Evolutionary conservation across 2,329 filamentous ascomycete genomes (phyloP).

Genomic region (Exserohilum turcica): DNA sequence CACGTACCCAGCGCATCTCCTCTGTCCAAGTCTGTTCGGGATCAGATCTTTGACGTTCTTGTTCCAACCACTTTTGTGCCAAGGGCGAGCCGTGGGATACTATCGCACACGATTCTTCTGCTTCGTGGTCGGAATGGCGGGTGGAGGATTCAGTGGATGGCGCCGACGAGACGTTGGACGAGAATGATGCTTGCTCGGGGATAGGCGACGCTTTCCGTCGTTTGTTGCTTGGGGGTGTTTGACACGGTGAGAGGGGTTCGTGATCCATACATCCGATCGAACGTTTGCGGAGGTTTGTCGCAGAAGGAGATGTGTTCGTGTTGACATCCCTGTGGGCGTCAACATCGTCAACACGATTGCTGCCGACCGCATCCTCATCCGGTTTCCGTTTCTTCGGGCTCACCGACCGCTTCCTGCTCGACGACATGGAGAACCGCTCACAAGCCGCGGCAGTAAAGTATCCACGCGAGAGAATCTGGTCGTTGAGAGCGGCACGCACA

Average conservation of each 20-base stretch:
- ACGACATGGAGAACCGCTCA: neutral
- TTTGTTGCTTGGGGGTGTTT: neutral
- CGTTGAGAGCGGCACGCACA: neutral
- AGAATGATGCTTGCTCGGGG: neutral
- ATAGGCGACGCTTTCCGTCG: neutral
- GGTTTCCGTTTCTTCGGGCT: neutral
- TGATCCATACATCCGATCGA: neutral
- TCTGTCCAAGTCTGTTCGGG: neutral
- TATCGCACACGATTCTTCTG: neutral
- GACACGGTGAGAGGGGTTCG: neutral
- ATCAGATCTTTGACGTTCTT: slow-evolving; percentile 1
- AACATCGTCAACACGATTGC: neutral
- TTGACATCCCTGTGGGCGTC: neutral
- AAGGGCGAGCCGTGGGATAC: neutral
- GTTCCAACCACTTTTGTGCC: slow-evolving; percentile 1
- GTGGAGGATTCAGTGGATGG: neutral
- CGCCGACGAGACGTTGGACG: neutral
- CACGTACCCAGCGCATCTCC: neutral
- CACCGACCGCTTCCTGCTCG: neutral
- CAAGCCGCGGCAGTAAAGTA: neutral
- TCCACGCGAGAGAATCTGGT: neutral
- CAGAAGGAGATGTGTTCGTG: neutral
- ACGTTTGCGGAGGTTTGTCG: neutral
- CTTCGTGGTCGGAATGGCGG: neutral
- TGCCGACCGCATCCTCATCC: neutral